Evolutionary conservation across 2,329 filamentous ascomycete species (phyloP), one percentile per base, ranked within the genome.

Genomic region (Teratosphaeriaceae sp.): DNA sequence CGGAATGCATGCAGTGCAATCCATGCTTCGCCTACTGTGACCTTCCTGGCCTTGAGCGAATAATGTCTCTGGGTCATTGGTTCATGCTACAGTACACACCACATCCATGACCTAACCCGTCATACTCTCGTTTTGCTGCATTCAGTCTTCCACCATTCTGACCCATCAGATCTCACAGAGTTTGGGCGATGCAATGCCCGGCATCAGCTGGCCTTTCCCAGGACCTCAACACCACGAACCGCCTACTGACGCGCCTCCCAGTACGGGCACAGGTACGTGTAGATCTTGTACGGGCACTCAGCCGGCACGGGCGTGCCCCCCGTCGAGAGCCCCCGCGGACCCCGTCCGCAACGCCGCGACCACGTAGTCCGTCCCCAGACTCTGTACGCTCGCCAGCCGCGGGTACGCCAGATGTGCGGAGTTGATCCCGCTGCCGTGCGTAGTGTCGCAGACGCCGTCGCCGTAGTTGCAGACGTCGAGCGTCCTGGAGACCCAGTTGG

Each of bases 391-490:
- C n/a, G 51, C 15, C 13, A 58, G 53, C 4, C 6, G 38, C 1
- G 53, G 43, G 34, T 65, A 65, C 20, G 49, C 46, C 18, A 64
- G 42, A 42, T 65, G 60, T 46, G 54, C 49, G 9, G 44, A 38
- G 15, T 60, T 63, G 35, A 65, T 62, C 1, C 61, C 62, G 21
- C 13, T 18, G 1, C 59, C 62, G 36, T 64, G 43, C 2, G 51
- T 56, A 21, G 61, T 62, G 30, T 64, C 62, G 45, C 63, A 65
- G 5, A 65, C 59, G 22, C 60, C 61, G 47, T 65, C 63, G 13
- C 60, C 61, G 38, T 43, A 58, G 23, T 57, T 60, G 44, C 63
- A 66, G 5, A 65, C 63, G 49, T 66, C 63, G 37, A 60, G 38
- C 6, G 62, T 65, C 59, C 64, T 65, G 22, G 45, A 37, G 1